These are phyloP conservation scores for Starmerella geochares DNA, from an alignment of 805 yeast genomes.

Conservation along the genomic window DNA sequence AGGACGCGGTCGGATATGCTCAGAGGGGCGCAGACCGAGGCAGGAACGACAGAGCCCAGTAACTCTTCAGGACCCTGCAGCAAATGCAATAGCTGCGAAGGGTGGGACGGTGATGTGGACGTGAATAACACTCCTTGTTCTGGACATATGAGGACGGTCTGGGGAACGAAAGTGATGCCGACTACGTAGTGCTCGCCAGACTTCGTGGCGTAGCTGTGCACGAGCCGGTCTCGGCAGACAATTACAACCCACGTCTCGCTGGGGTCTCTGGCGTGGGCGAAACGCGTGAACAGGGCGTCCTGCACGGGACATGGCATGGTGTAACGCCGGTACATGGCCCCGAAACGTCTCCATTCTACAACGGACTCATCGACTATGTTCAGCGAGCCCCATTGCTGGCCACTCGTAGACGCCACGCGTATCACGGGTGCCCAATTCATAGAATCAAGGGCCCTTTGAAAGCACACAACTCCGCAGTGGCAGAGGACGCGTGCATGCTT, in stretches of 20 bases:
- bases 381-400: conserved; percentile 6
- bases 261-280: neutral
- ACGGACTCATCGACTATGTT: neutral
- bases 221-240: conserved; percentile 12
- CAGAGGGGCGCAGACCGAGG: conserved; percentile 15
- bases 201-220: conserved; percentile 13
- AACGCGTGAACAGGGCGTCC: conserved; percentile 14
- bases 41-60: conserved; percentile 12
- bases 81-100: neutral
- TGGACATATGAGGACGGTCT: conserved; percentile 6
- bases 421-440: conserved; percentile 17
- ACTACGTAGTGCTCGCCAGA: conserved; percentile 10
- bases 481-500: neutral
- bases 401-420: neutral
- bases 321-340: conserved; percentile 9
- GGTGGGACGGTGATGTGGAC: neutral
- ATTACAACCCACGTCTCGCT: conserved; percentile 17
- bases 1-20: conserved; percentile 10
- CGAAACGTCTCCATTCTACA: conserved; percentile 14
- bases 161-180: conserved; percentile 14
- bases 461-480: neutral
- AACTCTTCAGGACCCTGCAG: conserved; percentile 18
- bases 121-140: conserved; percentile 16
- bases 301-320: conserved; percentile 10
- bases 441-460: neutral